Base-by-base conservation (phyloP, 352 stramenopile genomes). In the Globisporangium takayamanum region DNA sequence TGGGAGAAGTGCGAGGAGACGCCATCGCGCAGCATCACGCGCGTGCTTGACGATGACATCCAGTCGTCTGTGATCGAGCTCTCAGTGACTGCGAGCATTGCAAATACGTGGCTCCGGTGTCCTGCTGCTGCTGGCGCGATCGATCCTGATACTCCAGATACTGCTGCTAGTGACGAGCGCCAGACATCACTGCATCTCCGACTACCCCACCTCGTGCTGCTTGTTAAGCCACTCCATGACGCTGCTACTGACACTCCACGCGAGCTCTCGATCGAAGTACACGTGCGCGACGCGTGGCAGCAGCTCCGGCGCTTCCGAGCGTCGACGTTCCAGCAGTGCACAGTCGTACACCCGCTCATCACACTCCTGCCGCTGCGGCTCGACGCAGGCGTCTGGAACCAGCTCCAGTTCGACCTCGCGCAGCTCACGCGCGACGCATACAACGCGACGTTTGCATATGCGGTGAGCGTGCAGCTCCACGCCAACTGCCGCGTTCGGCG, bases 51-150 rank as follows among this genome's bases (percentile, higher is more conserved):
- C 51, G 72, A 80, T 26, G 64, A 80, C 45, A 60, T 87, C 53
- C 76, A 87, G 67, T 87, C 74, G 50, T 69, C 74, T 8, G 76
- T 84, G 45, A 68, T 87, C 30, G 74, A 84, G 57, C 72, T 87
- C 48, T 64, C 42, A 15, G 50, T 44, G 11, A 62, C 41, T 6
- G 56, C 69, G 28, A 76, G 69, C 53, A 57, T 83, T 30, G 59
- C 63, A 30, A 51, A 68, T 48, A 84, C 76, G 25, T 87, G 74
- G 76, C 57, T 84, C 48, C 72, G 73, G 2, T 78, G 74, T 52
- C 76, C 76, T 16, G 60, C 60, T n/a, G 45, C 25, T 16, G 59
- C 52, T 18, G 47, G 30, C 18, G 58, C 30, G 15, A 39, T 15
- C 6, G 42, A n/a, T 8, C 5, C 0, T 11, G 51, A 44, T n/a